Conservation (phyloP, 2,329 filamentous ascomycete genomes). For the Boeremia lycopersici region DNA sequence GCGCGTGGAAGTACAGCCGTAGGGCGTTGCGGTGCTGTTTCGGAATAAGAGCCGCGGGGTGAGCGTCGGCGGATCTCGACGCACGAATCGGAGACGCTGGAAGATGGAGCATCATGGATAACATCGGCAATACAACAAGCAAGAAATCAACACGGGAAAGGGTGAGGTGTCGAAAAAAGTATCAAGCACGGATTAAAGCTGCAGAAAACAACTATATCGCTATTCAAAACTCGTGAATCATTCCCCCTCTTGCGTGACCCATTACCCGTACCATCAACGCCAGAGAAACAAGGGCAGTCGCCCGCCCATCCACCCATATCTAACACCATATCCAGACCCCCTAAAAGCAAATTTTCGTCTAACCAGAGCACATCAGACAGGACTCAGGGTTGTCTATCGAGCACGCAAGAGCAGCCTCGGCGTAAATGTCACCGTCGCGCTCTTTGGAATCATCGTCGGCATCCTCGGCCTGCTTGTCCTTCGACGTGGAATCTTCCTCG, state of each 20-base stretch:
- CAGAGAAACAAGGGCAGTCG: slow-evolving; percentile 23
- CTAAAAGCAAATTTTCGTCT: slow-evolving; percentile 34
- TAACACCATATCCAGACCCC: slow-evolving; percentile 12
- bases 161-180: neutral
- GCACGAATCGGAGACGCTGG: slow-evolving; percentile 17
- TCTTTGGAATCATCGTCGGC: slow-evolving; percentile 72
- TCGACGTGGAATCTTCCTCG: slow-evolving; percentile 65
- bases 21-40: slow-evolving; percentile 14
- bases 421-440: slow-evolving; percentile 91
- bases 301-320: slow-evolving; percentile 18
- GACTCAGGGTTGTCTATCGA: slow-evolving; percentile 97
- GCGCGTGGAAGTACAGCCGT: slow-evolving; percentile 13
- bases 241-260: slow-evolving; percentile 23
- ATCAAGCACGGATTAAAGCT: slow-evolving; percentile 19
- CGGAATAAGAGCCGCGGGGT: slow-evolving; percentile 11
- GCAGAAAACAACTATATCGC: slow-evolving; percentile 15
- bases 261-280: slow-evolving; percentile 16
- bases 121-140: neutral
- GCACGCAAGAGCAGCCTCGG: slow-evolving; percentile 87
- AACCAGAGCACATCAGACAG: slow-evolving; percentile 98
- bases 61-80: slow-evolving; percentile 3
- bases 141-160: neutral
- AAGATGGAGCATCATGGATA: slow-evolving; percentile 1
- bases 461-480: slow-evolving; percentile 73
- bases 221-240: slow-evolving; percentile 31